These are phyloP conservation scores for Leccinum cinnamomeum DNA, from an alignment of 1,284 basidiomycete species.

Conservation along the genomic window DNA sequence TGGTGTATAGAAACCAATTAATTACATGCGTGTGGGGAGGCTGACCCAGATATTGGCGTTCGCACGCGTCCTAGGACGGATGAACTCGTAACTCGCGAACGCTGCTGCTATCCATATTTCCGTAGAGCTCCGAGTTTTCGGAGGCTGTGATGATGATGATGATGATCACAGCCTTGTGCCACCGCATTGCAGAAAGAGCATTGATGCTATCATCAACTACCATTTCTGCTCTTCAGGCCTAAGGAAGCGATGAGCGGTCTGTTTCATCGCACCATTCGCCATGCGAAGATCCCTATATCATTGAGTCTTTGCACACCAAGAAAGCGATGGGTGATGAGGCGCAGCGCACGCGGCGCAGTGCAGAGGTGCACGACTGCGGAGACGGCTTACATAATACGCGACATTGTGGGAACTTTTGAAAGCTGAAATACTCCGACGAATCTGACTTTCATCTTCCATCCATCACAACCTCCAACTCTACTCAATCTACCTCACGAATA, in stretches of 20 bases:
- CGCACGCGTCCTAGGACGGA: neutral
- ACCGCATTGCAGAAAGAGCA: neutral
- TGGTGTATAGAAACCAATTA: slow-evolving; percentile 15
- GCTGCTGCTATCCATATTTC: neutral
- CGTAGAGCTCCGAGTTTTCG: neutral
- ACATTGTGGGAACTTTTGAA: slow-evolving; percentile 24
- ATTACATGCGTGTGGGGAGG: neutral
- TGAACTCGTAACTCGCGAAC: neutral
- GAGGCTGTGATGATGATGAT: neutral
- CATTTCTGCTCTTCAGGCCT: neutral
- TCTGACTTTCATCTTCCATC: slow-evolving; percentile 13
- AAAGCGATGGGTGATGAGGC: neutral
- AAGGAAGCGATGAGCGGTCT: neutral
- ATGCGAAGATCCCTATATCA: neutral
- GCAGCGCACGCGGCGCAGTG: neutral
- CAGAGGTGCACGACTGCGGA: neutral
- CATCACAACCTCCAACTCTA: slow-evolving; percentile 15
- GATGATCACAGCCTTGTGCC: neutral
- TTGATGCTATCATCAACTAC: neutral
- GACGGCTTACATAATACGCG: slow-evolving; percentile 5
- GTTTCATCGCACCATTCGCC: neutral
- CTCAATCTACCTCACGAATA: slow-evolving; percentile 20
- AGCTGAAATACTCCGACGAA: slow-evolving; percentile 27
- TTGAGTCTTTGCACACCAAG: too few relatives aligned
- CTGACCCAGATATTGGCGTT: neutral